Base-by-base conservation (phyloP, 2,329 filamentous ascomycete species). In the Aaosphaeria arxii region DNA sequence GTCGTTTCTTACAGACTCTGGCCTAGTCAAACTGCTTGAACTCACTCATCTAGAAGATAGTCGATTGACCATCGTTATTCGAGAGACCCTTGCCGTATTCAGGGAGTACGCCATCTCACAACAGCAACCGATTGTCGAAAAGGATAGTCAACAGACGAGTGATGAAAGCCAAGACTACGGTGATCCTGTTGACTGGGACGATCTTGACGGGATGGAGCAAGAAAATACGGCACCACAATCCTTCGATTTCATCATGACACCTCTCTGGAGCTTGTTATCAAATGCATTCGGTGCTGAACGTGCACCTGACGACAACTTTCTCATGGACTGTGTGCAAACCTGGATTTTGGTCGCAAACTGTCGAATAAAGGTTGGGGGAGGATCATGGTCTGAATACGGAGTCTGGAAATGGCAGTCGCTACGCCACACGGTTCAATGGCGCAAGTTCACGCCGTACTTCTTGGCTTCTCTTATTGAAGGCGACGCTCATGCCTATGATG, bases 101-200 rank as follows among this genome's bases (percentile, higher is more conserved):
- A 60, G 72, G 7, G 61, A 69, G 32, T 79, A 77, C 57, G 46
- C 53, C 51, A 54, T 45, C 40, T 46, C 50, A 48, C 54, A 51
- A 42, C 52, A 50, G 48, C 32, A 42, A 6, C 24, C 42, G 36
- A 55, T 17, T 53, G 67, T 44, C 46, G 43, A 33, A 39, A 45
- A 29, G 13, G 31, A 29, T n/a, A 29, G 52, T n/a, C 45, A 62
- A n/a, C 46, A 49, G 11, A 59, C 72, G 29, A 79, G 74, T 46
- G 82, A 85, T 45, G 83, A 86, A 45, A 85, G 82, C 53, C 83
- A 86, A 60, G 82, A 85, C 42, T 85, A 83, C 57, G 82, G 82
- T 30, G 81, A 83, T 50, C 81, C 77, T 70, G 71, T 75, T 24
- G 81, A 74, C 17, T 70, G 84, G 43, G 76, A 80, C 48, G 76